Conservation (phyloP, 2,329 filamentous ascomycete species). For the Dactylellina parvicollis region DNA sequence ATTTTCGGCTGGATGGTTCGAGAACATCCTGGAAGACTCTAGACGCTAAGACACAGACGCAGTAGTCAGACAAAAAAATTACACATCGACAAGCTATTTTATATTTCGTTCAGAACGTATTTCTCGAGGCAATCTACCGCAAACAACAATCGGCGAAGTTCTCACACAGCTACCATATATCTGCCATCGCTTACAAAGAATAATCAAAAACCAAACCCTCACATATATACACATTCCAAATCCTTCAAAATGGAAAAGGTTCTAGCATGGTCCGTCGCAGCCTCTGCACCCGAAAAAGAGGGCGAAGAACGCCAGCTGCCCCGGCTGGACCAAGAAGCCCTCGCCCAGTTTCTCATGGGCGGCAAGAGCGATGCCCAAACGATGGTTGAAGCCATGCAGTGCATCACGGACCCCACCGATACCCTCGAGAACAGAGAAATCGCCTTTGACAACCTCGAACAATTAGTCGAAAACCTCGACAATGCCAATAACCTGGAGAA, state of each 20-base stretch:
- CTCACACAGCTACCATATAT: background rate
- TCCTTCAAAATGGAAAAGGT: slow-evolving; percentile 59
- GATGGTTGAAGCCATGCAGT: slow-evolving; percentile 84
- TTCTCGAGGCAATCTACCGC: background rate
- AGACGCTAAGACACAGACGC: background rate
- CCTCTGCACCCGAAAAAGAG: slow-evolving; percentile 59
- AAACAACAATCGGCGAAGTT: background rate
- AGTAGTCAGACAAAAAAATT: background rate
- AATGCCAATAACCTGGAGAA: slow-evolving; percentile 93
- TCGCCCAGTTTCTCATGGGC: slow-evolving; percentile 80
- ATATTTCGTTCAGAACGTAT: background rate
- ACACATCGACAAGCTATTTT: background rate
- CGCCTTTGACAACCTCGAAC: slow-evolving; percentile 95
- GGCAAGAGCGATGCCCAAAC: slow-evolving; percentile 84
- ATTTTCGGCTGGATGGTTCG: slow-evolving; percentile 24
- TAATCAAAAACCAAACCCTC: slow-evolving; percentile 13
- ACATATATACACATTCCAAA: slow-evolving; percentile 55
- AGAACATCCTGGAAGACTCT: slow-evolving; percentile 33
- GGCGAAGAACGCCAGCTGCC: slow-evolving; percentile 60
- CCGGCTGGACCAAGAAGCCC: slow-evolving; percentile 69
- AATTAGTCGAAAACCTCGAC: slow-evolving; percentile 89
- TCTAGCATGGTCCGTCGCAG: slow-evolving; percentile 60
- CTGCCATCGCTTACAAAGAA: background rate
- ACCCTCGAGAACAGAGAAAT: slow-evolving; percentile 79
- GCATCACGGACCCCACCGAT: slow-evolving; percentile 73